Evolutionary conservation across 2,329 filamentous ascomycete genomes (phyloP).

Genomic region (Drechslerella coelobrocha): DNA sequence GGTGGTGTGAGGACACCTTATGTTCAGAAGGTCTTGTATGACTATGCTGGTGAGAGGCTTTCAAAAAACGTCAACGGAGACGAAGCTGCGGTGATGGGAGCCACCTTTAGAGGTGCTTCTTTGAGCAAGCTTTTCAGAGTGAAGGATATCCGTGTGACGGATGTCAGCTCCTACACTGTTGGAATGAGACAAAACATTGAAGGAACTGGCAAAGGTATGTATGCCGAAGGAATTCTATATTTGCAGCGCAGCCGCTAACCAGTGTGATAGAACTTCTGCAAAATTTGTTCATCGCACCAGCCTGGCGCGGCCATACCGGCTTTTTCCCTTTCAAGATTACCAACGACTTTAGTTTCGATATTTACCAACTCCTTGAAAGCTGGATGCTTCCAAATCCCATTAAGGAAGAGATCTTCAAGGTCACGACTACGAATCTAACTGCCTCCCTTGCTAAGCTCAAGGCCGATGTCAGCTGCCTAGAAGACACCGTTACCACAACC

Average conservation of each 20-base stretch:
- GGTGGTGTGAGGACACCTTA: constrained; percentile 90
- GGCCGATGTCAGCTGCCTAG: constrained; percentile 77
- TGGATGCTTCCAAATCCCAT: constrained; percentile 15
- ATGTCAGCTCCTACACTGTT: constrained; percentile 75
- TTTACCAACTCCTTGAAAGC: constrained; percentile 55
- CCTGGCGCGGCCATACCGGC: constrained; percentile 78
- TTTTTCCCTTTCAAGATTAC: constrained; percentile 79
- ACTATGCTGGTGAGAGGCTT: constrained; percentile 77
- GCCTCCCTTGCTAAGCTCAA: constrained; percentile 78
- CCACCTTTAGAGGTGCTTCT: constrained; percentile 89
- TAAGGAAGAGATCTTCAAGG: constrained; percentile 69
- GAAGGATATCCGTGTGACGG: constrained; percentile 89
- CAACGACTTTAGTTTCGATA: constrained; percentile 75
- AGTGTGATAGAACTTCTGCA: constrained; percentile 68
- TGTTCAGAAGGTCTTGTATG: constrained; percentile 86
- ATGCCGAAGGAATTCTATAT: background rate
- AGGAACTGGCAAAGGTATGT: constrained; percentile 57
- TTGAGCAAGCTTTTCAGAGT: constrained; percentile 95
- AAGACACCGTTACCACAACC: constrained; percentile 79
- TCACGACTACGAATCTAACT: constrained; percentile 85
- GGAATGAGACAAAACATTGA: constrained; percentile 77
- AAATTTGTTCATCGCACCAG: constrained; percentile 80
- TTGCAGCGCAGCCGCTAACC: constrained; percentile 16
- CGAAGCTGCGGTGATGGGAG: constrained; percentile 93
- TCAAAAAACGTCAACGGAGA: constrained; percentile 95